Evolutionary conservation across 2,329 filamentous ascomycete species (phyloP), one percentile per base, ranked within the genome.

Genomic region (Penicillium paneum): DNA sequence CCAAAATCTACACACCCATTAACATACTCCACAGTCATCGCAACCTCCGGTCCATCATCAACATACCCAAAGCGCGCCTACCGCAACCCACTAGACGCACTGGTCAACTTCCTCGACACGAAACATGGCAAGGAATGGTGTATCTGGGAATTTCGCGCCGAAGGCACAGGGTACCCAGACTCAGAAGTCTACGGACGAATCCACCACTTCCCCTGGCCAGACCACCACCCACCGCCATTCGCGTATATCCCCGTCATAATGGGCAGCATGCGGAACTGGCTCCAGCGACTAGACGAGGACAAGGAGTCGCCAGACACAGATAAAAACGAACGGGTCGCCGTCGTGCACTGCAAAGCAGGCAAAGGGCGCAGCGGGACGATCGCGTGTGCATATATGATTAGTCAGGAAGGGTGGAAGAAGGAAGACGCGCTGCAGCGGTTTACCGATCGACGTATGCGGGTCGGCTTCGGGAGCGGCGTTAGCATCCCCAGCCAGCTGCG

Each of bases 121-220:
- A 90, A 91, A 67, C 94, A 99, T 74, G 87, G 83, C 28, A 76
- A 85, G 26, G 79, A 94, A 59, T 99, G 94, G 94, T 86, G 88
- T 3, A 96, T 99, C 66, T 99, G 93, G 91, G 94, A 99, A 75
- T 99, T 99, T 66, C 87, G 94, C 42, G 94, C 91, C 34, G 94
- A 99, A 72, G 94, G 94, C 5, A 97, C 94, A 0, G 94, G 94
- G 1, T 99, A 99, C 67, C 91, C 91, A 0, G 94, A 99, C 68
- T 83, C 86, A 17, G 89, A 92, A 54, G 93, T 99, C 1, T 91
- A 96, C 70, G 82, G 84, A 32, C 83, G 92, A 3, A 87, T 97
- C 60, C 84, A 88, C 60, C 94, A 99, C 74, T 97, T 92, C 67
- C 94, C 94, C 0, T 99, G 90, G 85, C 94, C 94, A 0, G 94